Conservation (phyloP, 495 filamentous ascomycete genomes). For the Aspergillus bertholletiae region DNA sequence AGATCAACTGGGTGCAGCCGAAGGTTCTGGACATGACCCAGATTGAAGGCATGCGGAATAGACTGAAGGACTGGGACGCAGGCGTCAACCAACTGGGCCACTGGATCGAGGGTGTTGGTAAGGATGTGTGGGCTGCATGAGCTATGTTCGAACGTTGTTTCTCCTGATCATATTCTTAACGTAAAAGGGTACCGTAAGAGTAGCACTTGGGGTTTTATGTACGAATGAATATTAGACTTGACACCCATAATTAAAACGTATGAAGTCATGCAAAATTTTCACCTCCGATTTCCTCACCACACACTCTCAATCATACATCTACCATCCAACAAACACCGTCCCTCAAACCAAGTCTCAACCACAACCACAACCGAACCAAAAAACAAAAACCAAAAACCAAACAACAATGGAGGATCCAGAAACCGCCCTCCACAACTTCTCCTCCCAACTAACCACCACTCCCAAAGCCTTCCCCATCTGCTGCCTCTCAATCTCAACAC, state of each 20-base stretch:
- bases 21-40: conserved; percentile 95
- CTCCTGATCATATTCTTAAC: conserved; percentile 2
- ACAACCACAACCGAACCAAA: no score
- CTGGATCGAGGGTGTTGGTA: conserved; percentile 87
- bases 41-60: conserved; percentile 87
- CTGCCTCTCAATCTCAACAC: conserved; percentile 46
- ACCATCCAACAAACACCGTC: neutral
- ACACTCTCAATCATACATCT: no score
- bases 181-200: conserved; percentile 17
- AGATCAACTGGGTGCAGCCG: conserved; percentile 98
- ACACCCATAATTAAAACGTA: conserved; percentile 10
- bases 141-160: neutral
- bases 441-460: conserved; percentile 14
- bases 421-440: neutral
- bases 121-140: conserved; percentile 87
- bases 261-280: neutral
- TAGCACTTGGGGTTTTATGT: conserved; percentile 16
- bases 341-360: neutral
- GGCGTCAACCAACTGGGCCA: conserved; percentile 92
- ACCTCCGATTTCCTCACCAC: neutral
- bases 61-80: conserved; percentile 89
- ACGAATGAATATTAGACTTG: conserved; percentile 9
- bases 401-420: neutral
- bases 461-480: conserved; percentile 37
- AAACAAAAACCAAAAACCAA: neutral